These are phyloP conservation scores for Tetragonia tetragonoides DNA, from an alignment of 148 eudicot genomes.

Conservation along the genomic window DNA sequence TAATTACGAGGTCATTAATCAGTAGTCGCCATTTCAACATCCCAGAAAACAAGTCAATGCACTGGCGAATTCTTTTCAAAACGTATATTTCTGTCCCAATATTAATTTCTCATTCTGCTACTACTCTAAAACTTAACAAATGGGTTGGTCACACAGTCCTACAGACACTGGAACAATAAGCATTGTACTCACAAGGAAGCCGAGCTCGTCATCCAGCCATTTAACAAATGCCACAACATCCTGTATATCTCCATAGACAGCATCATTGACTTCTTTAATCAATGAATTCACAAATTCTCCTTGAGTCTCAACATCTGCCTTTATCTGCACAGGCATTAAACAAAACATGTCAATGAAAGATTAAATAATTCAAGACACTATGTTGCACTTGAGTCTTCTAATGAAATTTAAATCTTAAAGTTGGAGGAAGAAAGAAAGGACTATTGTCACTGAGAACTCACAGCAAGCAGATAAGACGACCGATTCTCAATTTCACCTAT, in stretches of 20 bases:
- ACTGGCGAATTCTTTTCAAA: no score
- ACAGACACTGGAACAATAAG: background rate
- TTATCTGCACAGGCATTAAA: constrained; percentile 44
- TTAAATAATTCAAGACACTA: background rate
- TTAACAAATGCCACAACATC: constrained; percentile 84
- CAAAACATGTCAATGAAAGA: background rate
- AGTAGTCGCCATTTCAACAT: background rate
- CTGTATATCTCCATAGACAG: constrained; percentile 58
- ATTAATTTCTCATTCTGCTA: no score
- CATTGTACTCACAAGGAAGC: constrained; percentile 65
- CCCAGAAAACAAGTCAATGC: no score
- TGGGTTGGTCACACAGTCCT: no score
- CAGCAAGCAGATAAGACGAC: constrained; percentile 78
- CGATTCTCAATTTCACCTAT: constrained; percentile 88
- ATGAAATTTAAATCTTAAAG: no score
- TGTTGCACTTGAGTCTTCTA: background rate
- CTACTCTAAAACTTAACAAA: no score
- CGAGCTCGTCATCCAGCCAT: constrained; percentile 92
- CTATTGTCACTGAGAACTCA: constrained; percentile 36
- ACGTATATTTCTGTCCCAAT: no score
- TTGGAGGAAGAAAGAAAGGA: background rate
- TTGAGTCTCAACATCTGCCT: constrained; percentile 88
- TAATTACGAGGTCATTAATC: background rate
- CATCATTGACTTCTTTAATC: constrained; percentile 67
- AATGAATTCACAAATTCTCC: constrained; percentile 77